phyloP scores from a whole-genome alignment of 768 basidiomycete genomes.

The Candolleomyces aberdarensis region DNA sequence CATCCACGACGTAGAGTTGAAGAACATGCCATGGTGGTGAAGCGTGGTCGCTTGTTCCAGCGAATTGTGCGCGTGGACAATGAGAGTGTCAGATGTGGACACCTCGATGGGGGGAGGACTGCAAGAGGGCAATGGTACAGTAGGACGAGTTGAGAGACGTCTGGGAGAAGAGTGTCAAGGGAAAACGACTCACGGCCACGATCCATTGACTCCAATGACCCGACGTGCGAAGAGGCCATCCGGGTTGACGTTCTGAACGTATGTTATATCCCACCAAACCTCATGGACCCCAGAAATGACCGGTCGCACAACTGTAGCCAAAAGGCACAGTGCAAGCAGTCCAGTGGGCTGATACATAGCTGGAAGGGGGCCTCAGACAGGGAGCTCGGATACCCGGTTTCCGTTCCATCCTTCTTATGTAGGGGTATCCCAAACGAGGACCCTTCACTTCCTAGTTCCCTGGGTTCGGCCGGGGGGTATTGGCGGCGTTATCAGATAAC shows the following conservation, averaged over 20 bases:
- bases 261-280: constrained; percentile 90
- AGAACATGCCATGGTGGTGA: constrained; percentile 96
- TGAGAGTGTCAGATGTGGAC: constrained; percentile 63
- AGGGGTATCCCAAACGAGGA: neutral
- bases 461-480: neutral
- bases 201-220: constrained; percentile 85
- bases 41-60: constrained; percentile 65
- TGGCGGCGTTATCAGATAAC: constrained; percentile 19
- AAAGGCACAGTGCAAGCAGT: constrained; percentile 21
- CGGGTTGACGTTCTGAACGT: constrained; percentile 75
- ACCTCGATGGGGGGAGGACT: constrained; percentile 85
- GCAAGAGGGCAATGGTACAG: constrained; percentile 2
- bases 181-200: constrained; percentile 78
- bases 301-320: constrained; percentile 32
- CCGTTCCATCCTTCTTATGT: neutral
- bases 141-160: neutral
- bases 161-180: neutral
- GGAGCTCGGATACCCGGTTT: neutral
- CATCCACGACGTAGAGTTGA: constrained; percentile 83
- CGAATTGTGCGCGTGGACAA: constrained; percentile 76
- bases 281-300: constrained; percentile 62
- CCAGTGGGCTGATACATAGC: constrained; percentile 17
- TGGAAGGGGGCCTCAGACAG: neutral
- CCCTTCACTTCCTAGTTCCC: neutral
- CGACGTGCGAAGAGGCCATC: constrained; percentile 76